A percentile compares a stretch with the other conserved stretches of the same genome.
Evolutionary conservation across 768 basidiomycete genomes (phyloP).

Genomic region (Dentipellis fragilis): DNA sequence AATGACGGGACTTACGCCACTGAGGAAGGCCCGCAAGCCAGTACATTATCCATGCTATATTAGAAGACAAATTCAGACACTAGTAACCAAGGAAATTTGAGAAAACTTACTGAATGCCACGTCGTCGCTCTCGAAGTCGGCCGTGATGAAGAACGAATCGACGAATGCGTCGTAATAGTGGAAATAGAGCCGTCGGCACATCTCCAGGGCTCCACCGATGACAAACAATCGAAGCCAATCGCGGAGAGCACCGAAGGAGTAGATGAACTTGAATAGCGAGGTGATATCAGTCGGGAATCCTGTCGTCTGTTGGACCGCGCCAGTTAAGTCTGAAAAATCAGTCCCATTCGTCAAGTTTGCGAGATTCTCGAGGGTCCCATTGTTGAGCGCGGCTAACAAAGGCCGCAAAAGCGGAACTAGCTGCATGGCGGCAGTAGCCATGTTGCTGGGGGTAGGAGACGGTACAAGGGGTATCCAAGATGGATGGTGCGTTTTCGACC

Average conservation of each 20-base stretch:
- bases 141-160: constrained; percentile 53
- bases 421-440: not conserved
- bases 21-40: constrained; percentile 56
- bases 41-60: constrained; percentile 56
- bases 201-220: constrained; percentile 54
- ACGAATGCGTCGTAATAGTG: constrained; percentile 33
- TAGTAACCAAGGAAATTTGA: not conserved
- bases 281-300: constrained; percentile 21
- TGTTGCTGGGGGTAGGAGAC: too few species aligned
- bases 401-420: not conserved
- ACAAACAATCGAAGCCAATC: constrained; percentile 60
- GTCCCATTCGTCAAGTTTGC: not conserved
- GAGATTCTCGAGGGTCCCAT: not conserved
- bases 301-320: too few species aligned
- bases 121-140: constrained; percentile 50
- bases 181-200: constrained; percentile 36
- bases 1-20: constrained; percentile 35
- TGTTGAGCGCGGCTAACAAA: not conserved
- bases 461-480: too few species aligned
- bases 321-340: too few species aligned
- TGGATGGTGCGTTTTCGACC: too few species aligned
- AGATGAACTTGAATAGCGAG: constrained; percentile 32
- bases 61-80: not conserved
- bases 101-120: constrained; percentile 36
- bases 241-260: constrained; percentile 43